A percentile compares a stretch with the other conserved stretches of the same genome.
These are phyloP conservation scores for Senna siamea DNA, from an alignment of 306 rosid species.

Conservation along the genomic window DNA sequence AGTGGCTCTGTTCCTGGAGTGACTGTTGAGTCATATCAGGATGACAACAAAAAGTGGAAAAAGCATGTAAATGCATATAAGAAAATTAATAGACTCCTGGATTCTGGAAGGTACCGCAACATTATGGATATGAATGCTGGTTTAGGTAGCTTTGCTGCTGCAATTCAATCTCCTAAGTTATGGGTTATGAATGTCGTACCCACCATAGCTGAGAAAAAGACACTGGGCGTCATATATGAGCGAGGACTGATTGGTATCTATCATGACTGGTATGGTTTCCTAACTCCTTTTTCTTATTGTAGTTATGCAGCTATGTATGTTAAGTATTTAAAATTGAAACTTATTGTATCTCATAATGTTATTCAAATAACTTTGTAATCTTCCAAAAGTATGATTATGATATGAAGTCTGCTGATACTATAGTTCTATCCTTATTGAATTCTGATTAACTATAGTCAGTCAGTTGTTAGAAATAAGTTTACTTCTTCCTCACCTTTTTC, in stretches of 20 bases:
- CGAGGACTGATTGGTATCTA: constrained; percentile 84
- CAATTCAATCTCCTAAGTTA: constrained; percentile 63
- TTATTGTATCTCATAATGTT: background rate
- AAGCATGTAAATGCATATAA: constrained; percentile 69
- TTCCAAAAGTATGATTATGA: constrained; percentile 12
- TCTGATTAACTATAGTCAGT: background rate
- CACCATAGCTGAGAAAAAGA: constrained; percentile 71
- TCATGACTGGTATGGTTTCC: constrained; percentile 73
- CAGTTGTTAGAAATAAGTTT: background rate
- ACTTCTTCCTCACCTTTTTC: constrained; percentile 7
- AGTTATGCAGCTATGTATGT: constrained; percentile 13
- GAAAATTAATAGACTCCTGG: constrained; percentile 59
- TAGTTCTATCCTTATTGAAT: background rate
- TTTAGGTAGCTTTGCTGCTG: constrained; percentile 79
- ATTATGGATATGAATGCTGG: constrained; percentile 72
- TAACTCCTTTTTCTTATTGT: constrained; percentile 1
- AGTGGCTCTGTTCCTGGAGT: constrained; percentile 70
- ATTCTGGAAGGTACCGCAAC: constrained; percentile 78
- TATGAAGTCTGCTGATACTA: background rate
- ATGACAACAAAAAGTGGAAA: constrained; percentile 69
- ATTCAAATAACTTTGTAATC: background rate
- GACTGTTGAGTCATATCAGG: constrained; percentile 54
- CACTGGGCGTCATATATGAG: constrained; percentile 70
- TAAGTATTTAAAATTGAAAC: background rate
- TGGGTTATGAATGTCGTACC: constrained; percentile 96